phyloP scores from a whole-genome alignment of 108 stramenopile species.

The Skeletonema menzelii region DNA sequence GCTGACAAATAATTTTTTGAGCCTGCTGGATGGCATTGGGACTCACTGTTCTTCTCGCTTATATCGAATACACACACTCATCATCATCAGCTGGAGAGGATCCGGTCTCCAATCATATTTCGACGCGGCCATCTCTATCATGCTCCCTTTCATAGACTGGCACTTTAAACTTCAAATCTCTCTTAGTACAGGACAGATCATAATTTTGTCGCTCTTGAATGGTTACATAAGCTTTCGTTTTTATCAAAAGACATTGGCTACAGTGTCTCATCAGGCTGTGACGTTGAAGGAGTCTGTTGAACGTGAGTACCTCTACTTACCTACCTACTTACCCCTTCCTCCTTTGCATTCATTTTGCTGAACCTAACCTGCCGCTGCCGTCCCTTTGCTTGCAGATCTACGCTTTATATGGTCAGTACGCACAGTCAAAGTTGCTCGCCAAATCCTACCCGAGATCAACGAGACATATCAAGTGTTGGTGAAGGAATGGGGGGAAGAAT shows the following conservation, averaged over 20 bases:
- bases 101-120: conserved; percentile 8
- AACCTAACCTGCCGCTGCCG: conserved; percentile 8
- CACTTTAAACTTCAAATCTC: not conserved
- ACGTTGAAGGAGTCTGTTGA: conserved; percentile 2
- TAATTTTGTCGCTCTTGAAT: not conserved
- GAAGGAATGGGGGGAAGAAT: conserved; percentile 35
- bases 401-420: conserved; percentile 43
- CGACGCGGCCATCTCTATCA: conserved; percentile 24
- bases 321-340: no score
- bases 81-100: not conserved
- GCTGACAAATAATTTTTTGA: conserved; percentile 11
- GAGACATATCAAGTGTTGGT: conserved; percentile 29
- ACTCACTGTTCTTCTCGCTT: not conserved
- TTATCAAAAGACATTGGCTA: not conserved
- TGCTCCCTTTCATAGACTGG: conserved; percentile 33
- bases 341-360: conserved; percentile 7
- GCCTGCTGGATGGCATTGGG: not conserved
- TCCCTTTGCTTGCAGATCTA: conserved; percentile 18
- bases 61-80: not conserved
- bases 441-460: conserved; percentile 39
- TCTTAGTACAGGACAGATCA: not conserved
- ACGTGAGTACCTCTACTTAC: no score
- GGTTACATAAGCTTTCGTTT: not conserved
- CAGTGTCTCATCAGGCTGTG: not conserved
- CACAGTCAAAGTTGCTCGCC: conserved; percentile 37